Base-by-base conservation (phyloP, 176 grass and related monocot species). In the Eleusine indica region DNA sequence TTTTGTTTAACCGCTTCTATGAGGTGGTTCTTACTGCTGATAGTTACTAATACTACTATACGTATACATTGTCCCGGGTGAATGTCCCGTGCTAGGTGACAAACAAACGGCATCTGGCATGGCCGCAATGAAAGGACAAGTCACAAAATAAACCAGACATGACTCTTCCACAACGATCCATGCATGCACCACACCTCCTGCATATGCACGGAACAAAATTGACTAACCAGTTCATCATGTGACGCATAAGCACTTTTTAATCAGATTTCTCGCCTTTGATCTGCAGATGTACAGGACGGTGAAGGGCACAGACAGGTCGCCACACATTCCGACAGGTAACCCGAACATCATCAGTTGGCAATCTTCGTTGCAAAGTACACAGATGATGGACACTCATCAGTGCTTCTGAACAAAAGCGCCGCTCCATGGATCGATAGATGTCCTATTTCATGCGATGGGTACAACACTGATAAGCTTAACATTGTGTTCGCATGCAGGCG, bases 271-370 rank as follows among this genome's bases (percentile, higher is more conserved):
- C 0, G 10, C 41, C 9, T 80, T 71, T 71, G 7, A 17, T 54
- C 53, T 91, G 86, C 91, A 99, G 97, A 99, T 99, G 97, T 99
- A 99, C 78, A 87, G 97, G 89, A 99, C 93, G 69, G 97, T 99
- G 70, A 99, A 84, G 90, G 85, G 89, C 91, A 94, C 89, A 35
- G 97, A 99, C 79, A 94, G 89, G 93, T 85, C 78, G 22, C n/a
- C 75, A 28, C 85, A 80, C 71, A 73, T 39, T 40, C 35, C 73
- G n/a, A 2, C 81, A 84, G 74, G 83, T 80, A 80, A 17, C 30
- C 30, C 0, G 14, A 37, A 18, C 18, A 67, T 32, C 32, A 64
- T 29, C 37, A 57, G 57, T 73, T 30, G 42, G 46, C 58, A 35
- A 6, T 57, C 17, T 15, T 25, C 54, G 37, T 44, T 28, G 28